phyloP scores from a whole-genome alignment of 331 rosid genomes.

The Phaseolus coccineus region DNA sequence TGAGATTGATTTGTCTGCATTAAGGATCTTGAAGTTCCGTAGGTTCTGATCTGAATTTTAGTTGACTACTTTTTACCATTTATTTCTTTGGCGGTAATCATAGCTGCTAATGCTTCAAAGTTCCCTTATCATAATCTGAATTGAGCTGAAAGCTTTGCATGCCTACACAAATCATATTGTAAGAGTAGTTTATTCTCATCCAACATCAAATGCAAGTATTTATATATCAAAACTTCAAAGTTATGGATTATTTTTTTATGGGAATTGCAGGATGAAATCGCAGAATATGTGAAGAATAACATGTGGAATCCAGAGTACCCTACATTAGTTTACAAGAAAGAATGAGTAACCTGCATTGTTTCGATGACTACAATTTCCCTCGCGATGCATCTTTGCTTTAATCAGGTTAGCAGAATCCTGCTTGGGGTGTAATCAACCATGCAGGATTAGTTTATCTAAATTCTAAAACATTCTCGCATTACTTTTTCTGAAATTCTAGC shows the following conservation, averaged over 20 bases:
- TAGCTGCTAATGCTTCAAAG: constrained; percentile 5
- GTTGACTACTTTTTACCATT: not conserved
- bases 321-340: constrained; percentile 73
- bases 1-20: no score
- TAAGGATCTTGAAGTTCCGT: constrained; percentile 4
- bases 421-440: constrained; percentile 16
- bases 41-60: not conserved
- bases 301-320: constrained; percentile 98
- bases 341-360: constrained; percentile 50
- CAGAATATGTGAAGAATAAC: constrained; percentile 66
- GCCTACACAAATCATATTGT: not conserved
- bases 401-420: not conserved
- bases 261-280: constrained; percentile 77
- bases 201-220: constrained; percentile 15
- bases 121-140: not conserved
- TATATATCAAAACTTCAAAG: not conserved
- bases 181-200: constrained; percentile 32
- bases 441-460: constrained; percentile 10
- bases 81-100: constrained; percentile 17
- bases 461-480: not conserved
- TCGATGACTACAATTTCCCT: not conserved
- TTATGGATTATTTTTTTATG: not conserved
- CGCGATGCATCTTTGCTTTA: not conserved
- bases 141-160: constrained; percentile 19
- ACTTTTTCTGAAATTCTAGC: not conserved